Base-by-base conservation (phyloP, 2,329 filamentous ascomycete species). In the Colletotrichum sojae region DNA sequence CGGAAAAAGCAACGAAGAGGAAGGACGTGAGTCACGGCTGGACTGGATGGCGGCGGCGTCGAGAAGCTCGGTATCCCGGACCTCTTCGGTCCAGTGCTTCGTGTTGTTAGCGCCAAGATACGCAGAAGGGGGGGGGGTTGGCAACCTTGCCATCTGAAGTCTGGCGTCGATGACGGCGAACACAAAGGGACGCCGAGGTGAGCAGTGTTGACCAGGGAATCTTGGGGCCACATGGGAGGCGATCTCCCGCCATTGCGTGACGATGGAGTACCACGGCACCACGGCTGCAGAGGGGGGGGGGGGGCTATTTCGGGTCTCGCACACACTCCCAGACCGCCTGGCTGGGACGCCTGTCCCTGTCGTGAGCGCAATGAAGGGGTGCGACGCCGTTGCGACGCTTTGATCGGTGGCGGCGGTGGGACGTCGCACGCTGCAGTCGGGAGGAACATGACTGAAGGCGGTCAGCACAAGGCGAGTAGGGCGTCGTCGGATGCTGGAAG, bases 211-310 rank as follows among this genome's bases (percentile, higher is more conserved):
- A 43, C 63, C 49, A 66, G 55, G 62, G 22, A 69, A 69, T 69
- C 22, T 27, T 45, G 36, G 31, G 48, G 18, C 67, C 67, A 63
- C 67, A 56, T 60, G 63, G 52, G 16, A 54, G 57, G n/a, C 46
- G 63, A 70, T 70, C 67, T 70, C 67, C 67, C 67, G 67, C 63
- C 57, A 49, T 62, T 63, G 46, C 57, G 63, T 58, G 67, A 54
- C 55, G 55, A 67, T 51, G 45, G 49, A 60, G 49, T 56, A 48
- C 51, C 43, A 69, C 49, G 25, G 46, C 22, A 48, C 51, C 43
- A 69, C 49, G 25, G 46, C 22, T 16, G 22, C 49, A 25, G 9
- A 16, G 49, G n/a, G 46, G 54, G 31, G 9, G 8, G 49, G n/a
- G 46, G 54, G 31, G 20, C 61, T 66, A 60, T 55, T 53, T 36